Evolutionary conservation across 768 basidiomycete species (phyloP).

Genomic region (Peribolospora kevripleyi): DNA sequence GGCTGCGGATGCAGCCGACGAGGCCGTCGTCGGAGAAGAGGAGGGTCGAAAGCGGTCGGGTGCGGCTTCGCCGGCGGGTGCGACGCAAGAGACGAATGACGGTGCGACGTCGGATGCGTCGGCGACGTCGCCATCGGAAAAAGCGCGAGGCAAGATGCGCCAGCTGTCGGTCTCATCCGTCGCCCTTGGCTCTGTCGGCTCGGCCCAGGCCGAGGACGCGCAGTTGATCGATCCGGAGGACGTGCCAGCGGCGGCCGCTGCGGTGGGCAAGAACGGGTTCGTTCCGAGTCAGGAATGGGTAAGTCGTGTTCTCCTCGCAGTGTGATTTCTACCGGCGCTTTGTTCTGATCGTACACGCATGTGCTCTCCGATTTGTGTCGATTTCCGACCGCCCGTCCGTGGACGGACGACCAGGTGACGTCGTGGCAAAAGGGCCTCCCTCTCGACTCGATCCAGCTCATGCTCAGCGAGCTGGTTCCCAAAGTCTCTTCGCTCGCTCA

Average conservation of each 20-base stretch:
- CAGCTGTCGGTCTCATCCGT: slow-evolving; percentile 25
- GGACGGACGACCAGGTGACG: slow-evolving; percentile 31
- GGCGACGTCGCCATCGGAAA: slow-evolving; percentile 27
- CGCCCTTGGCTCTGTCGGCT: slow-evolving; percentile 3
- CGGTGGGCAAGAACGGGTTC: slow-evolving; percentile 68
- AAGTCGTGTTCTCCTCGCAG: slow-evolving; percentile 1
- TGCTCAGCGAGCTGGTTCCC: slow-evolving; percentile 68
- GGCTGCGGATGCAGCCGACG: too few relatives aligned
- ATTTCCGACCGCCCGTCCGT: too few relatives aligned
- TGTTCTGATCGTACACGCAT: not conserved
- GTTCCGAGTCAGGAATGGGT: slow-evolving; percentile 96
- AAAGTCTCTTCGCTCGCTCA: slow-evolving; percentile 54
- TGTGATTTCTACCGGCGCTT: not conserved
- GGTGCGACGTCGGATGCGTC: not conserved
- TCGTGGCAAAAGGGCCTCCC: slow-evolving; percentile 96
- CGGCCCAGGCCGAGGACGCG: not conserved
- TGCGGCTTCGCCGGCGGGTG: too few relatives aligned
- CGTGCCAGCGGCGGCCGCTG: not conserved
- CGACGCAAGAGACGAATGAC: not conserved
- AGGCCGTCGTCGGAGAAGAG: too few relatives aligned
- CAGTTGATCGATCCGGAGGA: not conserved
- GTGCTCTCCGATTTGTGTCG: slow-evolving; percentile 9
- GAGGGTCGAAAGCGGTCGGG: too few relatives aligned
- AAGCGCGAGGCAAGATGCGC: slow-evolving; percentile 74
- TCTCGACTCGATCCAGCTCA: slow-evolving; percentile 59